Conservation (phyloP, 116 monocot species). For the Thalassia testudinum region DNA sequence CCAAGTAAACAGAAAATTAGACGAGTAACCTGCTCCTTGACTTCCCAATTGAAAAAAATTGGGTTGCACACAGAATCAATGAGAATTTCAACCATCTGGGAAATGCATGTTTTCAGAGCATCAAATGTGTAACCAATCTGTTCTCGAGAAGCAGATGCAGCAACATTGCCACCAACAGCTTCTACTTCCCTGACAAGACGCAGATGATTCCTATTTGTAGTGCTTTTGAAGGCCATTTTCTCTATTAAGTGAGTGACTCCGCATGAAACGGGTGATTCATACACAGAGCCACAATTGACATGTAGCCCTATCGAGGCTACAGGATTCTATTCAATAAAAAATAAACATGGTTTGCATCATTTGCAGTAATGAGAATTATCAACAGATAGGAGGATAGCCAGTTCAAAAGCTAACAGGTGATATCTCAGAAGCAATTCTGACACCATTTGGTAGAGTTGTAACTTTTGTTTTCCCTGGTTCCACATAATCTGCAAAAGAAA, state of each 20-base stretch:
- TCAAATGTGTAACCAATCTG: conserved; percentile 84
- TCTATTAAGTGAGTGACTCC: conserved; percentile 78
- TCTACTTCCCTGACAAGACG: conserved; percentile 82
- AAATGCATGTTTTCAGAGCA: conserved; percentile 67
- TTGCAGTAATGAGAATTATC: background rate
- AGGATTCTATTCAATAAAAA: conserved; percentile 29
- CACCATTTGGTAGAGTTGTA: conserved; percentile 75
- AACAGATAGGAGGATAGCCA: background rate
- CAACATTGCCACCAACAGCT: conserved; percentile 75
- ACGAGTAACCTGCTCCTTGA: conserved; percentile 68
- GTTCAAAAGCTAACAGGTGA: conserved; percentile 50
- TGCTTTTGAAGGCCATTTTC: conserved; percentile 87
- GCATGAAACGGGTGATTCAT: conserved; percentile 53
- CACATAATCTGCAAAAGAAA: conserved; percentile 63
- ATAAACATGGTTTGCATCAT: background rate
- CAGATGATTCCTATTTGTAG: conserved; percentile 78
- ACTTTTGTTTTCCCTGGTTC: conserved; percentile 74
- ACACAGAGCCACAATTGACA: conserved; percentile 79
- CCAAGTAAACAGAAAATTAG: background rate
- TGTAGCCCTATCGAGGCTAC: conserved; percentile 80
- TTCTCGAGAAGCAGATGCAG: conserved; percentile 83
- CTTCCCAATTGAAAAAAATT: conserved; percentile 84
- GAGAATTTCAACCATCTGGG: conserved; percentile 92
- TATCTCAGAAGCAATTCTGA: conserved; percentile 85
- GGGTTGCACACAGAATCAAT: conserved; percentile 80